Evolutionary conservation across 83 land plant genomes (phyloP), one percentile per base, ranked within the genome.

Genomic region (Picea abies): DNA sequence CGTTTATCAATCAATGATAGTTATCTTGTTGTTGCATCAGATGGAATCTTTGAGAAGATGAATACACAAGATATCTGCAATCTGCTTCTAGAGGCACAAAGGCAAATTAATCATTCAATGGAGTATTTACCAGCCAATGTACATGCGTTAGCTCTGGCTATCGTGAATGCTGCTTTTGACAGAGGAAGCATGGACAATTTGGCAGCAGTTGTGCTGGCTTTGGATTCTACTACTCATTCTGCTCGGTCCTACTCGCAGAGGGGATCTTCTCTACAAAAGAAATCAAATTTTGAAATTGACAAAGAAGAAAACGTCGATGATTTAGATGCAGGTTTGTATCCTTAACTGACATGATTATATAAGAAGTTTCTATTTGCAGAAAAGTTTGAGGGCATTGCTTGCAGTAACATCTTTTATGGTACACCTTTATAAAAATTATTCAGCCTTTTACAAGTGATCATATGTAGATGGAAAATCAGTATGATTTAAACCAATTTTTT

Each of bases 41-140:
- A 96, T 90, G 99, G 99, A n/a, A 67, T 96, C 32, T 94, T 96
- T 90, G 99, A 96, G 76, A 91, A 88, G 67, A 72, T 94, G 84
- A 87, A 86, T 23, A 79, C 86, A 66, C 93, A 92, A 70, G 97
- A 94, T 76, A 85, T 92, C 80, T 29, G 29, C 29, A 29, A 29
- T 29, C 29, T 29, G 29, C 29, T 29, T 29, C 29, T 29, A 29
- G 29, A 89, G 56, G 81, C 61, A 37, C 76, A 88, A 1, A 62
- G 19, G 20, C 65, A 85, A 78, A 77, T 12, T 5, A 39, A 83
- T 56, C 35, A 12, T 20, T 62, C 82, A 61, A 82, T 79, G 52
- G 87, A 83, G 37, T 39, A 79, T 52, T 63, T 84, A 66, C 62
- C 86, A 69, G 56, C 81, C 52, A 83, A 82, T 32, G 71, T 77